Base-by-base conservation (phyloP, 495 filamentous ascomycete species). In the Aspergillus conjunctus region DNA sequence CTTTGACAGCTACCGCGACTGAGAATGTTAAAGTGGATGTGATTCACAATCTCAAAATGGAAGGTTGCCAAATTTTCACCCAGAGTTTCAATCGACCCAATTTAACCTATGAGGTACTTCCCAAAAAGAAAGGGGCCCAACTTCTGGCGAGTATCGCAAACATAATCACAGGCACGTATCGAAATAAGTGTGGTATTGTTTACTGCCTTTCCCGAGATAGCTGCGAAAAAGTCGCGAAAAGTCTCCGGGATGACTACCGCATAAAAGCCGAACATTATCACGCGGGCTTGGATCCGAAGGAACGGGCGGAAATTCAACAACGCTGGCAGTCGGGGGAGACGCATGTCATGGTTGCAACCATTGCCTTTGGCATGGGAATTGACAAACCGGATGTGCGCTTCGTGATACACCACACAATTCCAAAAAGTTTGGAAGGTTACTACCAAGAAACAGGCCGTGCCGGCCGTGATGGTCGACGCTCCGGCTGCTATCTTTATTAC, bases 351-450 rank as follows among this genome's bases (percentile, higher is more conserved):
- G 94, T 99, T 30, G 95, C 94, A n/a, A 99, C 94, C 0, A 97
- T 98, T 71, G 94, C 94, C 30, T 98, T 98, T 70, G 94, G 94
- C 10, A 98, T 98, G 94, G 94, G 94, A 15, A 98, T 98, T 56
- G 94, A 98, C 75, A 98, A 98, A 72, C 82, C 92, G 0, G 88
- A 98, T 71, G 93, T 98, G 39, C 89, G 94, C 12, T 97, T 93
- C 64, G 92, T 98, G 43, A 92, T 98, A 32, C 94, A 98, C 71
- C 87, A 95, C 65, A 88, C 83, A 17, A 81, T 97, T 7, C 94
- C 94, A 1, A 97, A 96, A 73, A 96, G 91, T 66, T 79, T 98
- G n/a, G 94, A 98, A 73, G 95, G 93, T 0, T 98, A 98, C 68
- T 97, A 97, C 65, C 94, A 98, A 68, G 95, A 98, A 68, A 98